Evolutionary conservation across 2,329 filamentous ascomycete genomes (phyloP).

Genomic region (Pyrenophora tritici-repentis): DNA sequence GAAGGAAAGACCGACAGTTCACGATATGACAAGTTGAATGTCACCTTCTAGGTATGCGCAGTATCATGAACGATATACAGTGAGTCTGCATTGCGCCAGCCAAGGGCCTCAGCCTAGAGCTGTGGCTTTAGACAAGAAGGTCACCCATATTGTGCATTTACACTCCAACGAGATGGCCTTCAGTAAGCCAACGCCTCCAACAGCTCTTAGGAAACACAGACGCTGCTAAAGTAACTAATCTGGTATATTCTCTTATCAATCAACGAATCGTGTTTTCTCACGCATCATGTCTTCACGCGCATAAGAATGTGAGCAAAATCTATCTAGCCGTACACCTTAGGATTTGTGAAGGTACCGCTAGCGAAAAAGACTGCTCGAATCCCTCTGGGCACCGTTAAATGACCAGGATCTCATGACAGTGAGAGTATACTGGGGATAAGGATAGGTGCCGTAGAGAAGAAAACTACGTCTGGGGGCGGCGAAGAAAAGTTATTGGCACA

Average conservation of each 20-base stretch:
- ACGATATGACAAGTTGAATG: neutral
- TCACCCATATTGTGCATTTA: too few relatives aligned
- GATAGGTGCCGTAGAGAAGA: conserved; percentile 67
- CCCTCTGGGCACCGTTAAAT: conserved; percentile 89
- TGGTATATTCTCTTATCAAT: too few relatives aligned
- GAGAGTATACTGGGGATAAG: conserved; percentile 90
- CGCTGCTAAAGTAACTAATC: too few relatives aligned
- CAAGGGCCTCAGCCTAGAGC: too few relatives aligned
- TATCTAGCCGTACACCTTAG: conserved; percentile 96
- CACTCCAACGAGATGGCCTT: too few relatives aligned
- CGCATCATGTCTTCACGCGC: conserved; percentile 1
- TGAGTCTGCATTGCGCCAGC: neutral
- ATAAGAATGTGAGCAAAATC: conserved; percentile 77
- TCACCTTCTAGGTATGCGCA: neutral
- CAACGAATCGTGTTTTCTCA: neutral
- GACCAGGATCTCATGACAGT: conserved; percentile 72
- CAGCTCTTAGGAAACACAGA: too few relatives aligned
- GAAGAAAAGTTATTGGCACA: conserved; percentile 25
- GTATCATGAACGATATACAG: neutral
- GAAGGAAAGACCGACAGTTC: conserved; percentile 14
- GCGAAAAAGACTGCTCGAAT: conserved; percentile 89
- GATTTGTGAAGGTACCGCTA: conserved; percentile 83
- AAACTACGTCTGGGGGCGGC: conserved; percentile 29
- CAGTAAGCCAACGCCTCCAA: too few relatives aligned
- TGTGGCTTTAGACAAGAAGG: too few relatives aligned